A percentile compares a stretch with the other conserved stretches of the same genome.
Evolutionary conservation across 805 yeast species (phyloP).

Genomic region (Barnettozyma populi): DNA sequence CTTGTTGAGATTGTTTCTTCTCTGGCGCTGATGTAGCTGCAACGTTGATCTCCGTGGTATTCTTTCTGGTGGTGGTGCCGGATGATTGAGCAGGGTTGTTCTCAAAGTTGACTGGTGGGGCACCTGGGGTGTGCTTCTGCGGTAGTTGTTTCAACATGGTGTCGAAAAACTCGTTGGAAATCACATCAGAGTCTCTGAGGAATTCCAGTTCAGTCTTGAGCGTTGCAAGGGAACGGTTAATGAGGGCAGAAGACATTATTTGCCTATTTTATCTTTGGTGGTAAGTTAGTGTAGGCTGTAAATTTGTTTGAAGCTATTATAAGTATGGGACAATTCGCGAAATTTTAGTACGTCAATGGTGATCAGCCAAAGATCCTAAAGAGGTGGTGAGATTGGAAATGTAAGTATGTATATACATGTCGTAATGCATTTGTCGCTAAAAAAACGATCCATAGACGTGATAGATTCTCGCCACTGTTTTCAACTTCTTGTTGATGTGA

Average conservation of each 20-base stretch:
- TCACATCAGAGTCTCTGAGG: constrained; percentile 66
- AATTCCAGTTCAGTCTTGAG: constrained; percentile 78
- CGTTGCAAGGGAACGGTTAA: constrained; percentile 75
- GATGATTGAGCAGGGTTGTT: constrained; percentile 6
- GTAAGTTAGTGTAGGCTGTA: too few relatives aligned
- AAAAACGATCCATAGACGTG: constrained; percentile 45
- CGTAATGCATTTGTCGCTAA: not conserved
- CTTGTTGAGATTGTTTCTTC: constrained; percentile 8
- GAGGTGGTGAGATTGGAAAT: too few relatives aligned
- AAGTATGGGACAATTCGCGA: not conserved
- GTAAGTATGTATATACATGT: too few relatives aligned
- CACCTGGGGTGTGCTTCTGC: constrained; percentile 44
- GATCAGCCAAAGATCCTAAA: too few relatives aligned
- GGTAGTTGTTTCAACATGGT: constrained; percentile 53
- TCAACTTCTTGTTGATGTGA: constrained; percentile 35
- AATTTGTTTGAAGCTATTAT: not conserved
- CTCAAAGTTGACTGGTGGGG: constrained; percentile 39
- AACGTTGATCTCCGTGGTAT: not conserved
- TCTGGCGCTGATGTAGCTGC: not conserved
- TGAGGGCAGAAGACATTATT: constrained; percentile 46
- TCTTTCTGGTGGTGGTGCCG: not conserved
- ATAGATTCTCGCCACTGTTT: constrained; percentile 54
- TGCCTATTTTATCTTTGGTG: not conserved
- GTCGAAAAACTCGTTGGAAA: constrained; percentile 49
- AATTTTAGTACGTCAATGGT: too few relatives aligned